Base-by-base conservation (phyloP, 345 rosid genomes). In the Erysimum cheiranthoides region DNA sequence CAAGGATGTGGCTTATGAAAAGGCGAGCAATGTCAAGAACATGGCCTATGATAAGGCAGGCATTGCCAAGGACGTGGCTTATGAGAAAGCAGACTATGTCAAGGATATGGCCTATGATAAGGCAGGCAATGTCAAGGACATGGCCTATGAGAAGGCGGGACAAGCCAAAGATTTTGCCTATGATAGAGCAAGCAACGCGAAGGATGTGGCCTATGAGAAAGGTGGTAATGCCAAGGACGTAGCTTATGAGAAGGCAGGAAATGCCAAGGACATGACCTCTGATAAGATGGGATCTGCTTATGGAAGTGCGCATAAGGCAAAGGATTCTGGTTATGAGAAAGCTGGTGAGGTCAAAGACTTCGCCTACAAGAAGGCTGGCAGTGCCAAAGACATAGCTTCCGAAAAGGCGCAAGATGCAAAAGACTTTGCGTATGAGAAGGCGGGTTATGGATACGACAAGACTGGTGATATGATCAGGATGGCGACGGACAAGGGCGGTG, bases 151-250 rank as follows among this genome's bases (percentile, higher is more conserved):
- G 0, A 70, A 40, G 51, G 83, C 81, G 4, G 80, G 71, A 4
- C 36, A 73, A 8, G 80, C 73, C 0, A 50, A 66, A 34, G 82
- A 68, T 4, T 14, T 68, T 8, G 83, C 78, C 40, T 76, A 79
- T 7, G 59, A 83, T 9, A 82, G 81, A 46, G 81, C 80, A 0
- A 66, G 79, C 2, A 56, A 76, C 27, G 83, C 73, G 6, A 68
- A 73, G n/a, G 62, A 76, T 17, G 42, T 42, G 35, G 80, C 80
- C 5, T 57, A 63, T 34, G 79, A 52, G n/a, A 78, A 60, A 54
- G 76, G 51, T 0, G 61, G 56, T 17, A 60, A 66, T 32, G 46
- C 67, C 1, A 79, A 68, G 50, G 66, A 78, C 38, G 16, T n/a
- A 27, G 75, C 83, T 0, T 63, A 57, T 10, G 67, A 64, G 0